phyloP scores from a whole-genome alignment of 2,329 filamentous ascomycete genomes.

The Rhytidhysteron rufulum region DNA sequence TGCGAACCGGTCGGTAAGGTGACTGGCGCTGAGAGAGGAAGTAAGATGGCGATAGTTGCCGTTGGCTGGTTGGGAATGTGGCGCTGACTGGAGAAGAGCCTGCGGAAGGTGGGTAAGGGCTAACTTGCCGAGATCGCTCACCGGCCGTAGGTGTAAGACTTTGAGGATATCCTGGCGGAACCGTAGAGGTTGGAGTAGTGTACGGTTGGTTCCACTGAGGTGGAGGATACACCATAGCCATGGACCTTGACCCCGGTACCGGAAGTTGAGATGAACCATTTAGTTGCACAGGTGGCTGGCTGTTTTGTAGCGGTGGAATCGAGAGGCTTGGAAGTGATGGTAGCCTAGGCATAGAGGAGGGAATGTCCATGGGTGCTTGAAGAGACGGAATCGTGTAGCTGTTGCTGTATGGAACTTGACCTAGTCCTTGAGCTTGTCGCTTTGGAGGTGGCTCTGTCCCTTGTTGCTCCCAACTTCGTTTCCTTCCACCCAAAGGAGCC shows the following conservation, averaged over 20 bases:
- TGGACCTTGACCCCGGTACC: conserved; percentile 61
- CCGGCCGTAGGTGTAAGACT: conserved; percentile 24
- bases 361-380: conserved; percentile 29
- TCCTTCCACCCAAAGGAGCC: conserved; percentile 43
- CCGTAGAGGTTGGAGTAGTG: conserved; percentile 29
- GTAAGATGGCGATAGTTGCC: conserved; percentile 78
- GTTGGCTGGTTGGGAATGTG: conserved; percentile 59
- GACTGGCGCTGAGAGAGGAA: conserved; percentile 86
- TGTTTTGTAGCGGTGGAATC: conserved; percentile 49
- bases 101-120: conserved; percentile 51
- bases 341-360: conserved; percentile 46
- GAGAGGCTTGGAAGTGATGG: conserved; percentile 70
- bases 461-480: conserved; percentile 56
- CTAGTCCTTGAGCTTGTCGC: conserved; percentile 38
- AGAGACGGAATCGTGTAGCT: conserved; percentile 31
- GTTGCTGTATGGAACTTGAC: conserved; percentile 33
- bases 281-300: conserved; percentile 21
- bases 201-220: conserved; percentile 51
- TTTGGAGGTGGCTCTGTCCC: conserved; percentile 56
- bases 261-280: conserved; percentile 43
- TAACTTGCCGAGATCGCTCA: conserved; percentile 47
- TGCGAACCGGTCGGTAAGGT: conserved; percentile 85
- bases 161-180: conserved; percentile 22
- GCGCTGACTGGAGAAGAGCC: conserved; percentile 68
- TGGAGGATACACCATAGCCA: conserved; percentile 71